Percentiles rank a stretch among this genome's conserved stretches.
Conservation (phyloP, 257 asterid genomes). For the Scutellaria baicalensis region DNA sequence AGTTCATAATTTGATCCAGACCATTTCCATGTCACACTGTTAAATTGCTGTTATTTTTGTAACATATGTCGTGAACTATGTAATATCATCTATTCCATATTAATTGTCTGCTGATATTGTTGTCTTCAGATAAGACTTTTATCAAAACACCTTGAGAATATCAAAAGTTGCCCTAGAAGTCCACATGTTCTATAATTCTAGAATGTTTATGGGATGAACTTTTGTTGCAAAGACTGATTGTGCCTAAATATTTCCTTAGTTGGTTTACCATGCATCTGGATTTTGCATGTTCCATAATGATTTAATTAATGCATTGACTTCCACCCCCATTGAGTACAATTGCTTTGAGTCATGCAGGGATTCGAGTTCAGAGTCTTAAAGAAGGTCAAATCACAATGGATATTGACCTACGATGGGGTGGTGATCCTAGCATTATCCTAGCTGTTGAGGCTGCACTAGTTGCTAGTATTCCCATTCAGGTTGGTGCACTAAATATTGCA, state of each 20-base stretch:
- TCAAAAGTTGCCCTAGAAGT: neutral
- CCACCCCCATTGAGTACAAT: slow-evolving; percentile 9
- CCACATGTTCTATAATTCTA: neutral
- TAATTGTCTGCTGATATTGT: neutral
- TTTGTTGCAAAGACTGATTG: neutral
- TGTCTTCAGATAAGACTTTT: neutral
- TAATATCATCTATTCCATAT: neutral
- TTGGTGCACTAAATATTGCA: slow-evolving; percentile 19
- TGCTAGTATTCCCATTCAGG: slow-evolving; percentile 99
- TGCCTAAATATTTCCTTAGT: neutral
- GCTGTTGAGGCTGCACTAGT: slow-evolving; percentile 95
- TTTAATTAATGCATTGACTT: neutral
- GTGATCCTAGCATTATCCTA: slow-evolving; percentile 90
- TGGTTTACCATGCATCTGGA: neutral
- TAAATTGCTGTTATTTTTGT: neutral
- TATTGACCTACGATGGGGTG: slow-evolving; percentile 98
- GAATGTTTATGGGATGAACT: neutral
- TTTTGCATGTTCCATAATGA: neutral
- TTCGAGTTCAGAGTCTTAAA: slow-evolving; percentile 97
- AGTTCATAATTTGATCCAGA: neutral
- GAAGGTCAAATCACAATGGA: slow-evolving; percentile 99
- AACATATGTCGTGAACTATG: neutral
- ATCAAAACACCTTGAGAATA: neutral
- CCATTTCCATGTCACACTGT: neutral
- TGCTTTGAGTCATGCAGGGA: slow-evolving; percentile 51